These are phyloP conservation scores for Lithospermum erythrorhizon DNA, from an alignment of 257 asterid genomes.

Conservation along the genomic window DNA sequence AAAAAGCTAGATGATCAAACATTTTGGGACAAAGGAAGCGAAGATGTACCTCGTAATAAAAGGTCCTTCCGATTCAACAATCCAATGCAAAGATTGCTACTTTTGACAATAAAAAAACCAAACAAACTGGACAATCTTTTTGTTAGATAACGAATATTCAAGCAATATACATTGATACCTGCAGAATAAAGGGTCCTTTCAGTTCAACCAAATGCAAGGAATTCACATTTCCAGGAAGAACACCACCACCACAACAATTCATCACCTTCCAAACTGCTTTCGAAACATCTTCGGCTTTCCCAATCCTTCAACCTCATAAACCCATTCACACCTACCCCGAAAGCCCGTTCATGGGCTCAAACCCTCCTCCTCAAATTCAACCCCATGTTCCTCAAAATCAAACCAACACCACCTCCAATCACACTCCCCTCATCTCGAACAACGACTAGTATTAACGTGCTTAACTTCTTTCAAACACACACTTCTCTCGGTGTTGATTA, in stretches of 20 bases:
- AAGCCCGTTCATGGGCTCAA: slow-evolving; percentile 51
- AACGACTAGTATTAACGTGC: no score
- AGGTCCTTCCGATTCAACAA: no score
- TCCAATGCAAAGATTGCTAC: no score
- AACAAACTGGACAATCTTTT: no score
- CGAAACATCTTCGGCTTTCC: slow-evolving; percentile 71
- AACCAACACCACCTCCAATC: slow-evolving; percentile 27
- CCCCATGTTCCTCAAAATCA: slow-evolving; percentile 46
- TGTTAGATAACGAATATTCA: no score
- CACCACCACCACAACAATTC: slow-evolving; percentile 68
- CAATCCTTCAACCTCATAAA: slow-evolving; percentile 42
- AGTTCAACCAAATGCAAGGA: slow-evolving; percentile 56
- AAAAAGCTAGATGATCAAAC: no score
- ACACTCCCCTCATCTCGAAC: no score
- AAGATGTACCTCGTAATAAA: no score
- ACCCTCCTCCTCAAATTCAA: slow-evolving; percentile 54
- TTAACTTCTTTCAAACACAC: no score
- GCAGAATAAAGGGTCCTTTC: slow-evolving; percentile 85
- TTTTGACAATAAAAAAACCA: no score
- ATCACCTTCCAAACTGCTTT: slow-evolving; percentile 54
- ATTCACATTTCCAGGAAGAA: slow-evolving; percentile 59
- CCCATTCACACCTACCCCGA: slow-evolving; percentile 30
- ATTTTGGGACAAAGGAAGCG: no score
- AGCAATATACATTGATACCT: slow-evolving; percentile 30
- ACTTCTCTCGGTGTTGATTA: no score